Conservation (phyloP, 768 basidiomycete genomes). For the Termitomyces sp. region DNA sequence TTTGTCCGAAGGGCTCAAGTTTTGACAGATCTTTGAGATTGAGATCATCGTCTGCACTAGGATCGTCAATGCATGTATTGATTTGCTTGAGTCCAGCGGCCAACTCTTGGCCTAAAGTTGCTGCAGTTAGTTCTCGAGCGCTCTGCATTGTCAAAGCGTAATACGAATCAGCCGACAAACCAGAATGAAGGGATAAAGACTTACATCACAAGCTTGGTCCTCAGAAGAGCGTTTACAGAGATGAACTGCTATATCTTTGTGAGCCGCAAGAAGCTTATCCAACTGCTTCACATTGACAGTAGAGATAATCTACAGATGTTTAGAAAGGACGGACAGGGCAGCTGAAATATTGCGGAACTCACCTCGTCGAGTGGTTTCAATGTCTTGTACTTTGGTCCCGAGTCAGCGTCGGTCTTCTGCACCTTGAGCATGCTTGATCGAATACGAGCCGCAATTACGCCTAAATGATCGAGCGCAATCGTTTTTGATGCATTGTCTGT, state of each 20-base stretch:
- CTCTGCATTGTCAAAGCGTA: constrained; percentile 46
- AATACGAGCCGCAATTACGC: constrained; percentile 84
- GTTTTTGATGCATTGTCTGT: constrained; percentile 85
- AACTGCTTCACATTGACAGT: constrained; percentile 45
- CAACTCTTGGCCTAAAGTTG: constrained; percentile 79
- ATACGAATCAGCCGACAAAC: background rate
- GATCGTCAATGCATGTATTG: constrained; percentile 42
- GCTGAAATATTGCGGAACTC: constrained; percentile 4
- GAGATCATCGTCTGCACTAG: constrained; percentile 39
- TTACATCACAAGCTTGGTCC: constrained; percentile 77
- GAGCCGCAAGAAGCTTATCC: constrained; percentile 52
- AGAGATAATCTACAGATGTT: constrained; percentile 43
- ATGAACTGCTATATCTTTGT: constrained; percentile 63
- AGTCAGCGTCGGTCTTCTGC: constrained; percentile 25
- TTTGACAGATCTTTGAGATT: constrained; percentile 36
- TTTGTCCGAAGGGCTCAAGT: constrained; percentile 45
- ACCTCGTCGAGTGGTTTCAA: constrained; percentile 75
- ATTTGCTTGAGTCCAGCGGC: constrained; percentile 62
- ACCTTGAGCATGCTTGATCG: constrained; percentile 52
- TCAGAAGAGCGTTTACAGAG: constrained; percentile 67
- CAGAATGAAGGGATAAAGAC: constrained; percentile 16
- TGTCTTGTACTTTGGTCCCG: constrained; percentile 26
- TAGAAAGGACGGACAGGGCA: background rate
- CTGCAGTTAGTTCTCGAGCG: constrained; percentile 76
- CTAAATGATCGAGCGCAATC: constrained; percentile 90